Evolutionary conservation across 495 filamentous ascomycete species (phyloP).

Genomic region (Cladorrhinum samala): DNA sequence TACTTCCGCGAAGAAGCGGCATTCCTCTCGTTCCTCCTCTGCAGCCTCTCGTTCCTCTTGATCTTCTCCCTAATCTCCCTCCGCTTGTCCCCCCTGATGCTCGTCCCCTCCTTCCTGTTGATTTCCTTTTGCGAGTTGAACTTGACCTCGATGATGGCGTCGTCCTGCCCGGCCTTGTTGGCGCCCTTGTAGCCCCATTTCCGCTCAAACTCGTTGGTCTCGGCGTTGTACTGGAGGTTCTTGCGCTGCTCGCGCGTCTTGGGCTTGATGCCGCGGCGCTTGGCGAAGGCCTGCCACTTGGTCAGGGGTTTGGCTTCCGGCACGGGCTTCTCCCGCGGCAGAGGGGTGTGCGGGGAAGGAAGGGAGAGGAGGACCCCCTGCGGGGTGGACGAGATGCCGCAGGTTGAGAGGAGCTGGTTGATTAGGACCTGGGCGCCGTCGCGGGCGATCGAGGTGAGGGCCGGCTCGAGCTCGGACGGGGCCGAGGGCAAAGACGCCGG

Average conservation of each 20-base stretch:
- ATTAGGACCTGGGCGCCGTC: conserved; percentile 83
- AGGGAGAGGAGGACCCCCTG: conserved; percentile 71
- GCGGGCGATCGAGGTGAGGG: conserved; percentile 64
- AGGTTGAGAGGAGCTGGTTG: conserved; percentile 71
- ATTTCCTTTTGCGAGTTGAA: conserved; percentile 69
- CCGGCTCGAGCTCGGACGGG: conserved; percentile 41
- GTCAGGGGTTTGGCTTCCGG: conserved; percentile 74
- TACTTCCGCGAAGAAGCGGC: conserved; percentile 32
- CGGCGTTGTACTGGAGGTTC: conserved; percentile 79
- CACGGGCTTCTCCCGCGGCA: conserved; percentile 87
- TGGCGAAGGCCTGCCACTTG: conserved; percentile 91
- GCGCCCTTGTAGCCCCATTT: conserved; percentile 88
- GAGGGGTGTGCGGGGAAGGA: conserved; percentile 56
- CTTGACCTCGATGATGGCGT: conserved; percentile 86
- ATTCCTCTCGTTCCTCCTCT: conserved; percentile 62
- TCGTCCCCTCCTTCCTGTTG: conserved; percentile 52
- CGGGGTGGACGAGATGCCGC: conserved; percentile 60
- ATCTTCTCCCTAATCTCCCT: conserved; percentile 58
- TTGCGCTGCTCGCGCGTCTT: conserved; percentile 58
- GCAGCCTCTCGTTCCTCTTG: conserved; percentile 61
- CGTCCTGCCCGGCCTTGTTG: conserved; percentile 61
- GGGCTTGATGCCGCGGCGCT: conserved; percentile 87
- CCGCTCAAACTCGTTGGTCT: conserved; percentile 77
- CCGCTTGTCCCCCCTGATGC: conserved; percentile 55
- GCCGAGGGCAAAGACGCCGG: conserved; percentile 52